Conservation (phyloP, 148 eudicot species). For the Talinum fruticosum region DNA sequence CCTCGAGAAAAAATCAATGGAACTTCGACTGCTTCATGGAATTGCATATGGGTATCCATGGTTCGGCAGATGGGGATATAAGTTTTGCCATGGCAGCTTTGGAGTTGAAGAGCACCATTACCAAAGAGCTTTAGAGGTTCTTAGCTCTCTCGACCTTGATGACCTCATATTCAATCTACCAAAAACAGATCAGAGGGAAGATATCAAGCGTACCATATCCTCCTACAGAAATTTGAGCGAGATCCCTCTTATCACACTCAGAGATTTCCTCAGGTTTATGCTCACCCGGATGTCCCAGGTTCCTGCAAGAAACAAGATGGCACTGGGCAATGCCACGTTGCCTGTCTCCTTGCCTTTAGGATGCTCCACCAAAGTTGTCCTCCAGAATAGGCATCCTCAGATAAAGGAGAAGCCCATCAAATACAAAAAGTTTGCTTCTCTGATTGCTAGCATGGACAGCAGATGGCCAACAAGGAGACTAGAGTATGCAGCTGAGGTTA, state of each 20-base stretch:
- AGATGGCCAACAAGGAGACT: slow-evolving; percentile 80
- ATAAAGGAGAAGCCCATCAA: slow-evolving; percentile 37
- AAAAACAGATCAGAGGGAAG: slow-evolving; percentile 13
- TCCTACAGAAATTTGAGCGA: slow-evolving; percentile 60
- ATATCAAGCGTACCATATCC: slow-evolving; percentile 38
- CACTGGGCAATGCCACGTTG: neutral
- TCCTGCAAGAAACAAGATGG: slow-evolving; percentile 12
- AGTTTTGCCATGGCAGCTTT: slow-evolving; percentile 69
- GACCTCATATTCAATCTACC: slow-evolving; percentile 30
- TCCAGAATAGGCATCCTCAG: neutral
- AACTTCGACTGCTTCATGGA: slow-evolving; percentile 71
- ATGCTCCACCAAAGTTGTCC: slow-evolving; percentile 1
- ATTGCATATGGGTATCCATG: slow-evolving; percentile 76
- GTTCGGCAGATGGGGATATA: slow-evolving; percentile 91
- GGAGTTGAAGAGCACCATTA: slow-evolving; percentile 59
- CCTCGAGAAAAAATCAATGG: slow-evolving; percentile 69
- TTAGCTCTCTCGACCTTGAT: slow-evolving; percentile 57
- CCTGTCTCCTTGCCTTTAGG: slow-evolving; percentile 1
- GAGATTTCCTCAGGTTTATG: slow-evolving; percentile 70
- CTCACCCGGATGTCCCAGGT: slow-evolving; percentile 44
- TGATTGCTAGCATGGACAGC: slow-evolving; percentile 61
- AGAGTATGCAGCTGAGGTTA: slow-evolving; percentile 68
- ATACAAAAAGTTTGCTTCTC: slow-evolving; percentile 47
- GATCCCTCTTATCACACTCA: slow-evolving; percentile 47
- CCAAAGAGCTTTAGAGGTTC: slow-evolving; percentile 53